Conservation (phyloP, 495 filamentous ascomycete species). For the Aspergillus sclerotiicarbonarius region DNA sequence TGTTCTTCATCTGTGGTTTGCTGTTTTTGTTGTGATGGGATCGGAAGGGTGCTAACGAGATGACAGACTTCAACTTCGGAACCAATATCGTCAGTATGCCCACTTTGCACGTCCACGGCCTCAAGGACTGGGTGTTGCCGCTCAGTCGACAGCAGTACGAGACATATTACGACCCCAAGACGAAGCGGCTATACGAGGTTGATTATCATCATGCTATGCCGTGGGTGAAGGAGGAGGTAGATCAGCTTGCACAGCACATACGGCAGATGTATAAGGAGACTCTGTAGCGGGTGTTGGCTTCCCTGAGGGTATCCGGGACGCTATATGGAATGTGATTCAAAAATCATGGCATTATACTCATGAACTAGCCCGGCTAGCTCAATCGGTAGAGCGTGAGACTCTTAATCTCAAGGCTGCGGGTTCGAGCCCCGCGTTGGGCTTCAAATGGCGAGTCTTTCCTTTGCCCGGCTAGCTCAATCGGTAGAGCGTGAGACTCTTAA, state of each 20-base stretch:
- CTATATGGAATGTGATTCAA: no score
- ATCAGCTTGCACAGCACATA: conserved; percentile 1
- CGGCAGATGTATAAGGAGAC: neutral
- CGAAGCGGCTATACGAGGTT: conserved; percentile 4
- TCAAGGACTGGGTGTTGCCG: conserved; percentile 5
- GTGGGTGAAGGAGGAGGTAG: conserved; percentile 9
- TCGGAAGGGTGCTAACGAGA: neutral
- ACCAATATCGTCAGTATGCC: conserved; percentile 33
- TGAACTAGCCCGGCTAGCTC: conserved; percentile 52
- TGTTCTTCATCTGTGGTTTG: neutral
- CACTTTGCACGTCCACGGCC: conserved; percentile 28
- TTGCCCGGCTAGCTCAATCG: conserved; percentile 57
- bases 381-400: conserved; percentile 59
- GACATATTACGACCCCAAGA: neutral
- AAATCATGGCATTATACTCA: no score
- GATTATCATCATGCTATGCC: conserved; percentile 14
- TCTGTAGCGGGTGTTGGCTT: conserved; percentile 3
- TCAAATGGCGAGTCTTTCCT: no score
- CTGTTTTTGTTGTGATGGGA: neutral
- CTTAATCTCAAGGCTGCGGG: conserved; percentile 60
- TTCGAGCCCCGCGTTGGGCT: conserved; percentile 58
- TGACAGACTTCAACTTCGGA: neutral
- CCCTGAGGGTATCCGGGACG: no score
- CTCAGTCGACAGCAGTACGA: conserved; percentile 6
- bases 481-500: conserved; percentile 61